Evolutionary conservation across 1,284 basidiomycete species (phyloP).

Genomic region (Cryptococcus sp.): DNA sequence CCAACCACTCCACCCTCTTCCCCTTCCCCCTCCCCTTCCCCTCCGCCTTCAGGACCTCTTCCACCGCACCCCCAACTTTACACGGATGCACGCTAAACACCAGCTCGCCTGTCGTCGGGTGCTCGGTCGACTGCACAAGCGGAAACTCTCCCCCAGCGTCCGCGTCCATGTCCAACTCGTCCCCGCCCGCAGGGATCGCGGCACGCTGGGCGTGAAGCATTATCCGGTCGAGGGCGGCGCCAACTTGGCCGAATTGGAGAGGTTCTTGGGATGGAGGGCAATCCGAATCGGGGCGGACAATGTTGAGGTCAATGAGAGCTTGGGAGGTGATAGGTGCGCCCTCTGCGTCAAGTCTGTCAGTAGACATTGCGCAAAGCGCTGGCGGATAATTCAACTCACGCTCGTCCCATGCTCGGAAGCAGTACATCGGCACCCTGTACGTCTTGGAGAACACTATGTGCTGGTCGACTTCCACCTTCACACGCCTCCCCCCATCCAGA

Average conservation of each 20-base stretch:
- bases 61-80: slow-evolving; percentile 26
- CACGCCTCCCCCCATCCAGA: not conserved
- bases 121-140: slow-evolving; percentile 31
- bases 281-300: slow-evolving; percentile 6
- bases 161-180: not conserved
- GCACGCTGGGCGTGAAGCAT: slow-evolving; percentile 12
- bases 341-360: slow-evolving; percentile 12
- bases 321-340: slow-evolving; percentile 25
- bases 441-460: slow-evolving; percentile 30
- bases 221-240: slow-evolving; percentile 13
- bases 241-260: slow-evolving; percentile 4
- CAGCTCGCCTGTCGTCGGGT: slow-evolving; percentile 27
- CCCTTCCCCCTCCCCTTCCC: not conserved
- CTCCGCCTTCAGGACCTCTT: slow-evolving; percentile 20
- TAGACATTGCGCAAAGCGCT: not conserved
- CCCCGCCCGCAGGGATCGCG: not conserved
- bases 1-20: slow-evolving; percentile 28
- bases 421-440: slow-evolving; percentile 33
- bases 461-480: slow-evolving; percentile 20
- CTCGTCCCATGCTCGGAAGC: slow-evolving; percentile 31
- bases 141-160: slow-evolving; percentile 23
- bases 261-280: not conserved
- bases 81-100: slow-evolving; percentile 38
- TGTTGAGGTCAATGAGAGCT: slow-evolving; percentile 6
- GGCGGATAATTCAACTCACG: slow-evolving; percentile 27